Evolutionary conservation across 2,329 filamentous ascomycete species (phyloP), one percentile per base, ranked within the genome.

Genomic region (Leptosphaerulina australis): DNA sequence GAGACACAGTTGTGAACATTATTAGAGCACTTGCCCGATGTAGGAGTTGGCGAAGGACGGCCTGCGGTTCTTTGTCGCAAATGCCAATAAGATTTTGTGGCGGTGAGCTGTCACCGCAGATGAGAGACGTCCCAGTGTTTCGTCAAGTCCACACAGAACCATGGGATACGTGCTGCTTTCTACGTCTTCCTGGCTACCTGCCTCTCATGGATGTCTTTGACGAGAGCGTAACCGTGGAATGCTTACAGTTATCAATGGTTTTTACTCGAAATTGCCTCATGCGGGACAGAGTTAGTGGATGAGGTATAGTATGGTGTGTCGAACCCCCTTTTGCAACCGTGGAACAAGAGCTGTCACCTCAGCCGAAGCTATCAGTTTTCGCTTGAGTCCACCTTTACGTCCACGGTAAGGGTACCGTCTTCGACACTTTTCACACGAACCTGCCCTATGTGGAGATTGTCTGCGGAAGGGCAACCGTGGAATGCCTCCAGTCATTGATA

Each of bases 371-470:
- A 9, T 8, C 17, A 4, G 14, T 21, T 37, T 45, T 15, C 25
- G 17, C 38, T 15, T 18, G 17, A 14, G 4, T 20, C 33, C 31
- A 17, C 11, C 1, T 12, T 17, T 3, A 5, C 4, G 14, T 8
- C 43, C 43, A 20, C 18, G 43, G 43, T 30, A 31, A n/a, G 2
- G 20, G 29, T 21, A 6, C 39, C 14, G 30, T 5, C 3, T 14
- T 14, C 3, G 39, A 34, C 8, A 22, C 14, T 34, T 43, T 28
- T 1, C 21, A 25, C 8, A 9, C 8, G 1, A 20, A 22, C 21
- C 21, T 37, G 28, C 39, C 22, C 10, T 26, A n/a, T 25, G 21
- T 18, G 44, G 29, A 43, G 39, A 34, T 43, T 34, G 21, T n/a
- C 6, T 3, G 20, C 20, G 40, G 36, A 18, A 26, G 12, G 7